Percentiles rank a stretch among this genome's conserved stretches.
Evolutionary conservation across 2,329 filamentous ascomycete species (phyloP).

Genomic region (Hypoxylon rubiginosum): DNA sequence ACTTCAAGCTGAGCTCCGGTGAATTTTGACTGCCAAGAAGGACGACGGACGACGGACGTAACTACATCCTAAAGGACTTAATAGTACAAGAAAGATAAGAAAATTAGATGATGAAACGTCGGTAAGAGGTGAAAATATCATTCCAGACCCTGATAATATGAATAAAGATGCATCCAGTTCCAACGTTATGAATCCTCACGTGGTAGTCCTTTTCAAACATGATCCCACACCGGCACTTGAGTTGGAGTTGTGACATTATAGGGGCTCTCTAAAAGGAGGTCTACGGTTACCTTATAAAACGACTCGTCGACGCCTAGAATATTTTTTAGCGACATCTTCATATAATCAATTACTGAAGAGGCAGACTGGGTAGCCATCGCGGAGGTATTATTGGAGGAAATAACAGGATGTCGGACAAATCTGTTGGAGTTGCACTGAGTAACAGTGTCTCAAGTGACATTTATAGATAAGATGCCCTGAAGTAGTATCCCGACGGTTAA

Average conservation of each 20-base stretch:
- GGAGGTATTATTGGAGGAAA: conserved; percentile 1
- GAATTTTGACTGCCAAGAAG: too few relatives aligned
- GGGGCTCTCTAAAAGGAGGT: not conserved
- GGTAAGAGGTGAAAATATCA: not conserved
- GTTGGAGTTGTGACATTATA: not conserved
- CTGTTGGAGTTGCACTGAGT: conserved; percentile 13
- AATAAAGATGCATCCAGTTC: not conserved
- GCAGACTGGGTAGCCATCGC: not conserved
- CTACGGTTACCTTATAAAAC: not conserved
- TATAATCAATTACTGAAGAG: not conserved
- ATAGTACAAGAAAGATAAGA: not conserved
- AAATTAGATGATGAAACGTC: not conserved
- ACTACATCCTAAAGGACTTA: too few relatives aligned
- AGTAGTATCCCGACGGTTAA: conserved; percentile 24
- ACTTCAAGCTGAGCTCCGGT: too few relatives aligned
- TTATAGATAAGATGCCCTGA: conserved; percentile 7
- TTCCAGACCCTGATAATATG: not conserved
- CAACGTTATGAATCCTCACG: not conserved
- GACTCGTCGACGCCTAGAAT: not conserved
- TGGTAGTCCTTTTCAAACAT: not conserved
- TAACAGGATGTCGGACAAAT: conserved; percentile 31
- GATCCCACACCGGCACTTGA: not conserved
- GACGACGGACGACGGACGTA: too few relatives aligned
- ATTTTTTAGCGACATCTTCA: not conserved
- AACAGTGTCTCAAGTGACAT: conserved; percentile 3